phyloP scores from a whole-genome alignment of 768 basidiomycete species.

The Collybiopsis confluens region DNA sequence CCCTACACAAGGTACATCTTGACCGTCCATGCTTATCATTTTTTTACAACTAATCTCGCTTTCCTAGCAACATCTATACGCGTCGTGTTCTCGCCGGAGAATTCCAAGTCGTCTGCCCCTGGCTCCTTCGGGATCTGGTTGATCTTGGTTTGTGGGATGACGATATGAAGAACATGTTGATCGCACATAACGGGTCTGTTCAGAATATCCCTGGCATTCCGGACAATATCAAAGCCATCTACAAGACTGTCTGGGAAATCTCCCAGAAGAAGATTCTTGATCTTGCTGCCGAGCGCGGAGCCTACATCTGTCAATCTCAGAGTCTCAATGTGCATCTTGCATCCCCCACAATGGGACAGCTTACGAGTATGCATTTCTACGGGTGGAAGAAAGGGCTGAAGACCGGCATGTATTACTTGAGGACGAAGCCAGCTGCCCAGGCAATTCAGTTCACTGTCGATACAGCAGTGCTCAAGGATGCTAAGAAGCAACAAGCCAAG shows the following conservation, averaged over 20 bases:
- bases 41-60: slow-evolving; percentile 7
- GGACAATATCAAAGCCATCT: slow-evolving; percentile 90
- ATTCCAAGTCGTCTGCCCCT: slow-evolving; percentile 99
- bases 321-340: slow-evolving; percentile 91
- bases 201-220: slow-evolving; percentile 89
- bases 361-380: slow-evolving; percentile 97
- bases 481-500: slow-evolving; percentile 41
- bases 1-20: slow-evolving; percentile 66
- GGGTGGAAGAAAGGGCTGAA: slow-evolving; percentile 99
- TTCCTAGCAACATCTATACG: slow-evolving; percentile 88
- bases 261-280: slow-evolving; percentile 98
- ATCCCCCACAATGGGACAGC: slow-evolving; percentile 83
- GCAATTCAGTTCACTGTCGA: slow-evolving; percentile 99
- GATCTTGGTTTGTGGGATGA: slow-evolving; percentile 96
- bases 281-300: slow-evolving; percentile 96
- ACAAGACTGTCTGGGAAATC: slow-evolving; percentile 99
- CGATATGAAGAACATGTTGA: slow-evolving; percentile 99
- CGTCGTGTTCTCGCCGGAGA: slow-evolving; percentile 99
- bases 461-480: slow-evolving; percentile 67
- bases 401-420: slow-evolving; percentile 98
- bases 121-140: slow-evolving; percentile 97
- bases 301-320: slow-evolving; percentile 96
- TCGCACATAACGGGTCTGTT: slow-evolving; percentile 88
- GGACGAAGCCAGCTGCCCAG: slow-evolving; percentile 90
- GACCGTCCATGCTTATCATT: slow-evolving; percentile 42